Evolutionary conservation across 1,139 yeast species (phyloP), one percentile per base, ranked within the genome.

Genomic region (Magnusiomyces paraingens): DNA sequence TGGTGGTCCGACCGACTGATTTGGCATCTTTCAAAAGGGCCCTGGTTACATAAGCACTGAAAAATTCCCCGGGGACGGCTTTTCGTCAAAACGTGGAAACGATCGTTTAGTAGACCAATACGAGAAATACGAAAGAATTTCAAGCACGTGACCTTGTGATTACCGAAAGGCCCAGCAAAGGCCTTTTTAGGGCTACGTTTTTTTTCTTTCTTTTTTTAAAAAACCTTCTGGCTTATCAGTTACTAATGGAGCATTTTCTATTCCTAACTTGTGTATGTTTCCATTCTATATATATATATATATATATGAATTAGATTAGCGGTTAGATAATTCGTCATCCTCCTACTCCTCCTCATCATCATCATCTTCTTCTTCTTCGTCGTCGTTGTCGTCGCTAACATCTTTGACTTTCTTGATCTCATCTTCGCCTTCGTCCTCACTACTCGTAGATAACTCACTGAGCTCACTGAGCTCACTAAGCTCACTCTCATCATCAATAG

Each of bases 361-460:
- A 15, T 20, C 52, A 17, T 53, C 59, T 32, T 57, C 47, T 11
- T 47, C 52, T 38, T 51, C 52, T n/a, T 50, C 58, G 42, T 48
- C 59, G 18, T 56, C 61, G 11, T 58, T 57, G 6, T 53, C 59
- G 44, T 36, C 50, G 2, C 53, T 52, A 32, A n/a, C 39, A 18
- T 51, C 40, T 18, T 18, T 52, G 18, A 18, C 47, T 5, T 11
- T 38, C 17, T 29, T 17, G 56, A 8, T 26, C 32, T 20, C n/a
- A 35, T 46, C 35, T 17, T 15, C 49, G 57, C 53, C 35, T 52
- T 50, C 51, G 55, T 62, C 51, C 6, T 59, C 58, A 14, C 40
- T 49, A 1, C 55, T 54, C 5, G 56, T 59, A 20, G 53, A 56
- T n/a, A 56, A 54, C 49, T 61, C 57, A 41, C 61, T 66, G 47